Evolutionary conservation across 441 rosid genomes (phyloP).

Genomic region (Melastoma candidum): DNA sequence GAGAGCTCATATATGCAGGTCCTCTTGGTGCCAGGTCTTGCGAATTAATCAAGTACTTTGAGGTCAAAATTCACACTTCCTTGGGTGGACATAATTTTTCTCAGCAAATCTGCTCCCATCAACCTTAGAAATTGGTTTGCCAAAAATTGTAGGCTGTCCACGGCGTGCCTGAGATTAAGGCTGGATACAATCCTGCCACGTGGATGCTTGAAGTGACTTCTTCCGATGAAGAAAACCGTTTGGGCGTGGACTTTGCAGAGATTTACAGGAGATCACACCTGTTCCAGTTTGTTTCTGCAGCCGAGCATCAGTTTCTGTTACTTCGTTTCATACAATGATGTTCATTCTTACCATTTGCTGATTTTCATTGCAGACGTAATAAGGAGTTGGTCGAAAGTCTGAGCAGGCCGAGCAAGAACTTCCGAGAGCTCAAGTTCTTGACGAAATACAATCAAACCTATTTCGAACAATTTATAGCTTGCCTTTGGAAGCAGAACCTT

Average conservation of each 20-base stretch:
- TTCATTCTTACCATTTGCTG: neutral
- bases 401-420: slow-evolving; percentile 54
- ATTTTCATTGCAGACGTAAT: slow-evolving; percentile 43
- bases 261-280: slow-evolving; percentile 61
- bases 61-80: slow-evolving; percentile 37
- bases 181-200: slow-evolving; percentile 86
- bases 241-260: slow-evolving; percentile 84
- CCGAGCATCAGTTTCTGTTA: neutral
- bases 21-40: slow-evolving; percentile 73
- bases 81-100: slow-evolving; percentile 7
- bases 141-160: slow-evolving; percentile 44
- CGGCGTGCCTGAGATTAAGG: slow-evolving; percentile 70
- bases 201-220: slow-evolving; percentile 98
- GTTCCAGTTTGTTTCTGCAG: slow-evolving; percentile 43
- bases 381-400: slow-evolving; percentile 62
- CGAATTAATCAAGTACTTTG: slow-evolving; percentile 74
- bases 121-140: neutral
- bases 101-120: slow-evolving; percentile 1
- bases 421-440: slow-evolving; percentile 66
- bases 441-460: slow-evolving; percentile 72
- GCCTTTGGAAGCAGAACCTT: slow-evolving; percentile 93
- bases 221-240: slow-evolving; percentile 54
- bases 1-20: slow-evolving; percentile 96
- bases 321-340: no score
- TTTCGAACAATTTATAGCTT: slow-evolving; percentile 65